Base-by-base conservation (phyloP, 805 yeast genomes). In the Sungouiella blattae region DNA sequence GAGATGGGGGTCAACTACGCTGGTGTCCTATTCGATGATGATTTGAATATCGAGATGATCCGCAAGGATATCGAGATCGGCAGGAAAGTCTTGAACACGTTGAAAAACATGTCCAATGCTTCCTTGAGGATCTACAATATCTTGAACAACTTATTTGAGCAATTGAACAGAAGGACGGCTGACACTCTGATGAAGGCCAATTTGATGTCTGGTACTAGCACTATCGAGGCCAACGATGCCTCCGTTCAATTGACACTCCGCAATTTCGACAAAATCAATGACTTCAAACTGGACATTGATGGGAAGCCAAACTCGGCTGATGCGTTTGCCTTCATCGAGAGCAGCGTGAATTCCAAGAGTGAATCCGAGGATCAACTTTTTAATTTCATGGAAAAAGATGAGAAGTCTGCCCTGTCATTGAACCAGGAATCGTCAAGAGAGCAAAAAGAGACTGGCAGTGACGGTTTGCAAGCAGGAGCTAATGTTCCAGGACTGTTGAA, bases 21-120 rank as follows among this genome's bases (percentile, higher is more conserved):
- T 1, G 73, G 72, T 2, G 67, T 67, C 5, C 53, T 66, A 35
- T 67, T 67, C 42, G 73, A 67, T 38, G 73, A 67, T 42, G 72
- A 67, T 41, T 55, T 67, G 30, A 64, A 66, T 45, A 62, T 67
- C 26, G 72, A 82, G 42, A 80, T 80, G 67, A 60, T 64, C 24
- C 71, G 80, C 40, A 67, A 74, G 35, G 95, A 87, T 58, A 93
- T 93, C 3, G 94, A 85, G 51, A 67, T 76, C 35, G 97, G 96
- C 12, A 80, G 81, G 56, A 75, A 76, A 43, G 85, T 86, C 0
- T 66, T 88, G 43, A 80, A 83, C 37, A 64, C 73, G 23, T 67
- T 88, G 52, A 86, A 84, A 51, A 84, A 79, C 51, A 76, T 80
- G 44, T 78, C 88, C 33, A 76, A 76, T 60, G 84, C 95, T 3